These are phyloP conservation scores for Agaricus blazei DNA, from an alignment of 768 basidiomycete species.

Conservation along the genomic window DNA sequence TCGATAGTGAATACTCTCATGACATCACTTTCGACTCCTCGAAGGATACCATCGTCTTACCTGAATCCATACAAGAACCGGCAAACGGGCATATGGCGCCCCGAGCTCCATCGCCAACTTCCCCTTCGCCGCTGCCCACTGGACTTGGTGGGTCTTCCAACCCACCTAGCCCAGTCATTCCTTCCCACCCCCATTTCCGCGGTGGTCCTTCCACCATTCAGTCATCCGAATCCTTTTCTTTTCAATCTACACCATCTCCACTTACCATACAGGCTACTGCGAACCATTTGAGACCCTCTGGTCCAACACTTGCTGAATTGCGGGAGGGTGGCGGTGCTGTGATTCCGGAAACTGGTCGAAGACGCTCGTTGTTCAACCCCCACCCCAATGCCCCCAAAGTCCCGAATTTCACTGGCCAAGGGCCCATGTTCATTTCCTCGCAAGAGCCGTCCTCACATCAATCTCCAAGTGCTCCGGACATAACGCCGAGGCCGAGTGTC, in stretches of 20 bases:
- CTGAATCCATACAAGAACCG: constrained; percentile 18
- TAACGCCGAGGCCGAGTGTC: not conserved
- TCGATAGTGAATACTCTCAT: constrained; percentile 1
- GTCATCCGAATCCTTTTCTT: not conserved
- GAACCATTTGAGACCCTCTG: constrained; percentile 10
- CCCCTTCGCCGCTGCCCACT: not conserved
- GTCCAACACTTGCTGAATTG: constrained; percentile 26
- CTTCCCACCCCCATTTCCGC: constrained; percentile 15
- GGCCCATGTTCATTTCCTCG: constrained; percentile 51
- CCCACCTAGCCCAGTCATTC: constrained; percentile 13
- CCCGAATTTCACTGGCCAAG: constrained; percentile 30
- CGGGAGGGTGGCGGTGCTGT: constrained; percentile 22
- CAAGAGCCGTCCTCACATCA: constrained; percentile 16
- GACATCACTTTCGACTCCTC: constrained; percentile 9
- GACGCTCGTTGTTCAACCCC: constrained; percentile 37
- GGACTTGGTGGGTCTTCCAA: not conserved
- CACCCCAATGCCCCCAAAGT: constrained; percentile 44
- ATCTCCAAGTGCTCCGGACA: constrained; percentile 2
- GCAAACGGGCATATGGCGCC: constrained; percentile 11
- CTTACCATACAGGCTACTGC: constrained; percentile 9
- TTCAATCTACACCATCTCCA: not conserved
- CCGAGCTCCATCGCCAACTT: constrained; percentile 21
- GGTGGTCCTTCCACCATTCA: not conserved
- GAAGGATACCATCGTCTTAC: constrained; percentile 16
- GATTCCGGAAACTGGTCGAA: constrained; percentile 24